Percentiles rank a stretch among this genome's conserved stretches.
Evolutionary conservation across 225 moss, liverwort and hornwort genomes (phyloP).

Genomic region (Takakia lepidozioides): DNA sequence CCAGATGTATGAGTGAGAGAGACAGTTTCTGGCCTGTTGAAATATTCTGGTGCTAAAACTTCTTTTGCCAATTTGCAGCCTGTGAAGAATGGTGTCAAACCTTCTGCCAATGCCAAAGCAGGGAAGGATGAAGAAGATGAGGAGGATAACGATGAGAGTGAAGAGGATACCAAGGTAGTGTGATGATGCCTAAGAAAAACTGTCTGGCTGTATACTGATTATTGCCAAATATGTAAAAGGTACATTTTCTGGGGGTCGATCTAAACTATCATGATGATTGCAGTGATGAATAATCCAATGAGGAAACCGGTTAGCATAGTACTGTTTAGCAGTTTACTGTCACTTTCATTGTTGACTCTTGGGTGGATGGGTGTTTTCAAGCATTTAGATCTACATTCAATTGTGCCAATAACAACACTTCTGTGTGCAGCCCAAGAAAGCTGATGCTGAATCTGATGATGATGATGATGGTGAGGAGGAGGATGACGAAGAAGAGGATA

Average conservation of each 20-base stretch:
- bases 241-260: neutral
- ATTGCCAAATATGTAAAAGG: neutral
- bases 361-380: neutral
- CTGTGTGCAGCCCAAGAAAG: conserved; percentile 19
- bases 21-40: conserved; percentile 7
- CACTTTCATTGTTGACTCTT: neutral
- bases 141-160: conserved; percentile 51
- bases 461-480: conserved; percentile 36
- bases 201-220: neutral
- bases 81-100: conserved; percentile 27
- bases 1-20: too few species aligned
- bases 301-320: too few species aligned
- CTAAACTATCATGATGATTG: neutral
- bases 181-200: neutral
- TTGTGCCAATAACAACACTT: too few species aligned
- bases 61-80: too few species aligned
- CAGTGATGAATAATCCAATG: too few species aligned
- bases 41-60: neutral
- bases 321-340: neutral
- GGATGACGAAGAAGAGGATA: conserved; percentile 35
- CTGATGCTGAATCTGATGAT: conserved; percentile 14
- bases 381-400: too few species aligned
- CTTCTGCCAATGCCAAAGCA: conserved; percentile 8
- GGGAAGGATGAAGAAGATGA: conserved; percentile 30
- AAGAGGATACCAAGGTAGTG: conserved; percentile 33